Evolutionary conservation across 2,329 filamentous ascomycete genomes (phyloP), one percentile per base, ranked within the genome.

Genomic region (Cytospora schulzeri): DNA sequence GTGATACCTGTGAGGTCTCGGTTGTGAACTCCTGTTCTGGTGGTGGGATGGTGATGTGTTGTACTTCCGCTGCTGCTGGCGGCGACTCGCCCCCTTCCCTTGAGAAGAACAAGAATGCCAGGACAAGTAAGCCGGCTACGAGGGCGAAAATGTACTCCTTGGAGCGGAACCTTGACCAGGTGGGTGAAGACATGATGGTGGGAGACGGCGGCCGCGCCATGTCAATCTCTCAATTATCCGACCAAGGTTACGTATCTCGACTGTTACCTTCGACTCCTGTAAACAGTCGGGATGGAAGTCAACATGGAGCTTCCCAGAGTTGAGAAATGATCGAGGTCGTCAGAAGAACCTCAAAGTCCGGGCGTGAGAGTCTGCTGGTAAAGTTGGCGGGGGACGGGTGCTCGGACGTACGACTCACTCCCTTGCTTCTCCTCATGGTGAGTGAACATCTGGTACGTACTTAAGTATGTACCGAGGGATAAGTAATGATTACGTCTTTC

Each of bases 91-190:
- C 29, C 4, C 38, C 52, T 31, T 58, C 48, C 33, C 57, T 58
- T 4, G 29, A 54, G 54, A 58, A 64, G 35, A 62, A 19, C 35
- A 57, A 51, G 15, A 56, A 64, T 22, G 15, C 29, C 15, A 64
- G 41, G 19, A 66, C 57, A 22, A 66, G 52, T 4, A 64, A 17
- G 17, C 7, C 52, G 45, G 57, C 53, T 22, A 66, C 33, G 26
- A 62, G 35, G 19, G 53, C 57, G 24, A 57, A 60, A 17, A 60
- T 50, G 54, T 64, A 64, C 53, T 64, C 65, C 57, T 61, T 66
- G n/a, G 57, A 61, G 19, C 57, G 61, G 28, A 61, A 24, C 35
- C 57, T 61, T 22, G 62, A 41, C 57, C 62, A 60, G 22, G 26
- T 8, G 19, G 62, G 57, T 45, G 61, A 52, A 14, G 64, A 29